Conservation (phyloP, 257 asterid genomes). For the Solanum chiquidenum region DNA sequence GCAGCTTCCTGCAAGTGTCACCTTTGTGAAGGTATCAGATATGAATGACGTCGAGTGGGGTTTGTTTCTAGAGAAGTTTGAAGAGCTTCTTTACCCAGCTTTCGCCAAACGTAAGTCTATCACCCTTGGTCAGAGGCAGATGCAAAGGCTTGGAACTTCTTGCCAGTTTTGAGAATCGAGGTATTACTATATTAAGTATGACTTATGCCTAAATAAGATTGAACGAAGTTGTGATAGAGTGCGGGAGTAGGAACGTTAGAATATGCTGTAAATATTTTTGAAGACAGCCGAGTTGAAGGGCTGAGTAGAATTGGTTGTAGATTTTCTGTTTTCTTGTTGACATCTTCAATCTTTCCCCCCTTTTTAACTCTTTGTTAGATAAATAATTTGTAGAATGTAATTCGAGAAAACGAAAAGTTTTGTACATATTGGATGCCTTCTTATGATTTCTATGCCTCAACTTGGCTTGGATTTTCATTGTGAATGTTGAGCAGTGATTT, state of each 20-base stretch:
- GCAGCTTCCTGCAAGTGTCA: slow-evolving; percentile 69
- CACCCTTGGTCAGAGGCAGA: slow-evolving; percentile 63
- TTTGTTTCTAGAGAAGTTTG: slow-evolving; percentile 67
- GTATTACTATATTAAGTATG: slow-evolving; percentile 7
- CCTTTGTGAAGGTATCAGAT: slow-evolving; percentile 82
- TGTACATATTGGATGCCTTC: slow-evolving; percentile 18
- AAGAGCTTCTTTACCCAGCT: slow-evolving; percentile 68
- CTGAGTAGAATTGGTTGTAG: slow-evolving; percentile 25
- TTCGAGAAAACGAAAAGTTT: slow-evolving; percentile 5
- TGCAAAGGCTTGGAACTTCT: slow-evolving; percentile 96
- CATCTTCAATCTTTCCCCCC: not conserved
- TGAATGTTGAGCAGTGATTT: no score
- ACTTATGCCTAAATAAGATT: slow-evolving; percentile 10
- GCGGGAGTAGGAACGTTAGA: not conserved
- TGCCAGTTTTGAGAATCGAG: slow-evolving; percentile 80
- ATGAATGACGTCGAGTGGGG: slow-evolving; percentile 79
- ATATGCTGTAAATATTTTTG: slow-evolving; percentile 48
- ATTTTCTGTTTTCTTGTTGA: not conserved
- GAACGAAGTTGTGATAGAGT: slow-evolving; percentile 9
- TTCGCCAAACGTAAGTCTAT: slow-evolving; percentile 54
- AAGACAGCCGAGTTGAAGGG: slow-evolving; percentile 22
- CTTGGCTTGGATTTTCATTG: not conserved
- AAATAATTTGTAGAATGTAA: slow-evolving; percentile 48
- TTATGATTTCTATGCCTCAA: not conserved
- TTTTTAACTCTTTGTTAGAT: slow-evolving; percentile 35